Evolutionary conservation across 495 filamentous ascomycete species (phyloP).

Genomic region (Daldinia childiae): DNA sequence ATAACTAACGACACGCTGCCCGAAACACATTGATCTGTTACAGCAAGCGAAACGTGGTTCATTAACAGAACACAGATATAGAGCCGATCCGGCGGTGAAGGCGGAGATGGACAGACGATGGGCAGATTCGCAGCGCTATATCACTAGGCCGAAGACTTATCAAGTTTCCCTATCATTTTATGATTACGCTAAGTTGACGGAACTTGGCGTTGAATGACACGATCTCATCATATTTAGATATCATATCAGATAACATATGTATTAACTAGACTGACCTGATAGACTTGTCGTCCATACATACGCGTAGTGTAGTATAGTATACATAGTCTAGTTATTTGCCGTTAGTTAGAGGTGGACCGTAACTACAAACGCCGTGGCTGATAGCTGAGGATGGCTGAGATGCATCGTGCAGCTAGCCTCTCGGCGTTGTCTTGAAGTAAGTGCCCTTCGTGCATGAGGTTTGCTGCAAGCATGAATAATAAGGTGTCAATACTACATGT

Average conservation of each 20-base stretch:
- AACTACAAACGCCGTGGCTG: conserved; percentile 7
- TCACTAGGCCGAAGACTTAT: background rate
- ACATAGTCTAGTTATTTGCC: background rate
- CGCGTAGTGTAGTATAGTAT: background rate
- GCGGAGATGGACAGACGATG: conserved; percentile 5
- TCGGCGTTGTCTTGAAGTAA: conserved; percentile 3
- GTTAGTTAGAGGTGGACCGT: conserved; percentile 16
- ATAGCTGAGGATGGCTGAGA: conserved; percentile 29
- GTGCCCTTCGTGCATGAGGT: conserved; percentile 34
- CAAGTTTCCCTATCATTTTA: background rate
- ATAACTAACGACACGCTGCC: conserved; percentile 21
- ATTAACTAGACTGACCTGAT: background rate
- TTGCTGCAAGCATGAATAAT: conserved; percentile 10
- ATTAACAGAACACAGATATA: conserved; percentile 18
- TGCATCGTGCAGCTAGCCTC: conserved; percentile 17
- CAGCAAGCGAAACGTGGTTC: conserved; percentile 26
- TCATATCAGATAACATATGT: background rate
- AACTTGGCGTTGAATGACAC: conserved; percentile 4
- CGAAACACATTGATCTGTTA: conserved; percentile 36
- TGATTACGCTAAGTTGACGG: conserved; percentile 2
- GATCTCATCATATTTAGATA: conserved; percentile 4
- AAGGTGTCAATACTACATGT: conserved; percentile 9
- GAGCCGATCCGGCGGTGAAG: conserved; percentile 32
- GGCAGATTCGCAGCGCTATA: background rate
- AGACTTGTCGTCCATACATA: background rate